Evolutionary conservation across 352 stramenopile genomes (phyloP).

Genomic region (Globisporangium canariense): DNA sequence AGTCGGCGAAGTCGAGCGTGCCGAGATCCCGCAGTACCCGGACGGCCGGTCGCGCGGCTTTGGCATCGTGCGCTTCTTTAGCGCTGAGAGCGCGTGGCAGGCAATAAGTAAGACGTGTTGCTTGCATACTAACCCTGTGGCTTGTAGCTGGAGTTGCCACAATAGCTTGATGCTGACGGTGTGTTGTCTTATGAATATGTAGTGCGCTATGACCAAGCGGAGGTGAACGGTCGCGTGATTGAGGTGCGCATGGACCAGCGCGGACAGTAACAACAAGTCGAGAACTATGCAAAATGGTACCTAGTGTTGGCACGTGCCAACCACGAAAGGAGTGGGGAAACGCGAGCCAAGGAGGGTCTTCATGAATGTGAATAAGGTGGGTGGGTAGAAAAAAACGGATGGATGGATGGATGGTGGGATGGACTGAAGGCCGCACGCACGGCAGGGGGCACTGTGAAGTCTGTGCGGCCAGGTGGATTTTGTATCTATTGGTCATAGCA

Average conservation of each 20-base stretch:
- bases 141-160: neutral
- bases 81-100: conserved; percentile 38
- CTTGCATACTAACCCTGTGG: neutral
- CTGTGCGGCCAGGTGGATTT: neutral
- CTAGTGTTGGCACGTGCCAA: neutral
- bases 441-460: neutral
- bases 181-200: conserved; percentile 6
- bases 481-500: conserved; percentile 1
- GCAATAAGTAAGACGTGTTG: conserved; percentile 57
- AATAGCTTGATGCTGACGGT: neutral
- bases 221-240: conserved; percentile 65
- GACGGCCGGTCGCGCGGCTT: conserved; percentile 70
- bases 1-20: conserved; percentile 64
- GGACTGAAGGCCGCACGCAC: conserved; percentile 1
- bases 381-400: conserved; percentile 4
- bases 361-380: neutral
- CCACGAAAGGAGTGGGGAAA: neutral
- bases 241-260: conserved; percentile 67
- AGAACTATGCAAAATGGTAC: neutral
- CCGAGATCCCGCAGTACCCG: conserved; percentile 50
- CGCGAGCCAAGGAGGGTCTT: neutral
- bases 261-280: conserved; percentile 21
- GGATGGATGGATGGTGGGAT: neutral
- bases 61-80: conserved; percentile 64
- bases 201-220: conserved; percentile 63